Evolutionary conservation across 108 stramenopile species (phyloP).

Genomic region (Aurantiochytrium sp.): DNA sequence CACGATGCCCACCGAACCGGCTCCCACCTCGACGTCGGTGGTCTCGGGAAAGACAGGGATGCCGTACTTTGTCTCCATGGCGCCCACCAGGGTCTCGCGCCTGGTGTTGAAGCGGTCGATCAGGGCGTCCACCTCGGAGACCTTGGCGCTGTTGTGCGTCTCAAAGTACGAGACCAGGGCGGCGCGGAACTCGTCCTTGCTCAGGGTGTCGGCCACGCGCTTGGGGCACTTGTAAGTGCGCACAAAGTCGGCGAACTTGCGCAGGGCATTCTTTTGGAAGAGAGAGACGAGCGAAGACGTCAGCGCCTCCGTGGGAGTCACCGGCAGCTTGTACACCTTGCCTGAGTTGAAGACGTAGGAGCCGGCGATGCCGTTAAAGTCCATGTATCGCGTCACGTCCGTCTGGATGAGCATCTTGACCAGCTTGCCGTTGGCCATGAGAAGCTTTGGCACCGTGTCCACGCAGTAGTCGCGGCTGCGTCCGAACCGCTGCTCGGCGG

Average conservation of each 20-base stretch:
- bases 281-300: conserved; percentile 84
- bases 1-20: not conserved
- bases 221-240: conserved; percentile 69
- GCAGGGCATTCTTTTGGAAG: conserved; percentile 95
- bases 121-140: not conserved
- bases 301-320: conserved; percentile 85
- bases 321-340: conserved; percentile 70
- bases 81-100: conserved; percentile 10
- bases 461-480: conserved; percentile 94
- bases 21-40: conserved; percentile 3
- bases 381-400: conserved; percentile 92
- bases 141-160: conserved; percentile 7
- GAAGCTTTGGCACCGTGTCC: conserved; percentile 97
- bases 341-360: conserved; percentile 91
- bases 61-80: conserved; percentile 21
- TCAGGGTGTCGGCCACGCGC: conserved; percentile 12
- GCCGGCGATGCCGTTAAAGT: conserved; percentile 92
- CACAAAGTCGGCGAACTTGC: conserved; percentile 87
- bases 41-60: not conserved
- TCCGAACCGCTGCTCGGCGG: conserved; percentile 54
- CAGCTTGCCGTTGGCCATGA: conserved; percentile 98
- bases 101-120: not conserved
- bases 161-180: not conserved
- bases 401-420: conserved; percentile 97
- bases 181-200: not conserved